These are phyloP conservation scores for Pseudogymnoascus sp. DNA, from an alignment of 2,329 filamentous ascomycete species.

Conservation along the genomic window DNA sequence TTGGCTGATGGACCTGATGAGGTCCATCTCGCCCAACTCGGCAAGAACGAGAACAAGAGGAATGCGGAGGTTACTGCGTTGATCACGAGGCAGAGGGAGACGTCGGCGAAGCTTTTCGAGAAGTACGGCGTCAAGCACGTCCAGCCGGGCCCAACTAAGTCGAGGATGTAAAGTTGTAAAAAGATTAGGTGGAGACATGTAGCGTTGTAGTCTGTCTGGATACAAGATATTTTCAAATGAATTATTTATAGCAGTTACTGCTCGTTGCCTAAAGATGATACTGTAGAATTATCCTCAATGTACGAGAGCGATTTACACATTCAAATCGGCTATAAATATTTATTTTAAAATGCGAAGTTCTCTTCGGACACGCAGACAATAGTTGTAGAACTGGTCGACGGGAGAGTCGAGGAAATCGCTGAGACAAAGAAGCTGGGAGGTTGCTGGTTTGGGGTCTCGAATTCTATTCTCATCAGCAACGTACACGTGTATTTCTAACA, in stretches of 20 bases:
- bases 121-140: conserved; percentile 41
- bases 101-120: conserved; percentile 56
- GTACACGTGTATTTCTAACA: too few species aligned
- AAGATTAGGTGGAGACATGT: conserved; percentile 1
- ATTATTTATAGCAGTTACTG: not conserved
- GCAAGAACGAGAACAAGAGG: conserved; percentile 68
- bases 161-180: conserved; percentile 8
- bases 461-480: too few species aligned
- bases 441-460: too few species aligned
- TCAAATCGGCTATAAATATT: too few species aligned
- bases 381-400: too few species aligned
- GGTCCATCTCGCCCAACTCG: conserved; percentile 79
- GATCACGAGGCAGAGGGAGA: conserved; percentile 55
- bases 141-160: conserved; percentile 20
- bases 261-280: not conserved
- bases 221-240: not conserved
- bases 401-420: too few species aligned
- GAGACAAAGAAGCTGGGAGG: too few species aligned
- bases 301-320: too few species aligned
- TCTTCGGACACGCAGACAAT: too few species aligned
- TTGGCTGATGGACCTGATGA: conserved; percentile 94
- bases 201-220: not conserved
- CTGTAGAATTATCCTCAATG: too few species aligned
- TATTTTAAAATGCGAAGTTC: too few species aligned
- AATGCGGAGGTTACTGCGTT: conserved; percentile 50